Evolutionary conservation across 108 stramenopile species (phyloP).

Genomic region (Fragilaria radians): DNA sequence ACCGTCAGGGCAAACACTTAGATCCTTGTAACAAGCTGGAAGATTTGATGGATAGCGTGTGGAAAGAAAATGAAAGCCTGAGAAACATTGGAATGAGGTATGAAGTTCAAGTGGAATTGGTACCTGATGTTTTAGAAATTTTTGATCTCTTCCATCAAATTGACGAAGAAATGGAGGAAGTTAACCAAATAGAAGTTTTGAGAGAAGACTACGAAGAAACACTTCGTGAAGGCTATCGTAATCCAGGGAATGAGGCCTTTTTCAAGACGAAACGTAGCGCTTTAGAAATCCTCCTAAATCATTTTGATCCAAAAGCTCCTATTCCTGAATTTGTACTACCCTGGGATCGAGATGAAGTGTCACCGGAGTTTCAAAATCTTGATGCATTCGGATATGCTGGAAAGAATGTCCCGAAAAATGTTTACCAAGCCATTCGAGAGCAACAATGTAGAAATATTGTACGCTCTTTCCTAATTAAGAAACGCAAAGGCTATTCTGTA

Average conservation of each 20-base stretch:
- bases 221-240: background rate
- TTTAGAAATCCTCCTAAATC: background rate
- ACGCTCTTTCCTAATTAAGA: conserved; percentile 44
- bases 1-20: background rate
- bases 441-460: conserved; percentile 67
- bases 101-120: conserved; percentile 46
- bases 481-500: conserved; percentile 36
- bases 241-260: background rate
- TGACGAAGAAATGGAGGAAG: conserved; percentile 27
- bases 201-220: background rate
- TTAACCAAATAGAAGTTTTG: background rate
- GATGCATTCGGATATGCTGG: conserved; percentile 40
- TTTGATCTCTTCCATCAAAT: conserved; percentile 40
- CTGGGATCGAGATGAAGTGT: background rate
- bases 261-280: background rate
- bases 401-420: conserved; percentile 24
- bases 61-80: background rate
- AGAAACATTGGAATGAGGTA: conserved; percentile 41
- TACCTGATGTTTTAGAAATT: conserved; percentile 45
- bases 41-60: background rate
- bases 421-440: conserved; percentile 48
- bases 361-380: background rate
- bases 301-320: background rate
- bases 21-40: background rate
- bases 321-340: background rate